A percentile compares a stretch with the other conserved stretches of the same genome.
phyloP scores from a whole-genome alignment of 768 basidiomycete species.

The Termitomyces sp. region DNA sequence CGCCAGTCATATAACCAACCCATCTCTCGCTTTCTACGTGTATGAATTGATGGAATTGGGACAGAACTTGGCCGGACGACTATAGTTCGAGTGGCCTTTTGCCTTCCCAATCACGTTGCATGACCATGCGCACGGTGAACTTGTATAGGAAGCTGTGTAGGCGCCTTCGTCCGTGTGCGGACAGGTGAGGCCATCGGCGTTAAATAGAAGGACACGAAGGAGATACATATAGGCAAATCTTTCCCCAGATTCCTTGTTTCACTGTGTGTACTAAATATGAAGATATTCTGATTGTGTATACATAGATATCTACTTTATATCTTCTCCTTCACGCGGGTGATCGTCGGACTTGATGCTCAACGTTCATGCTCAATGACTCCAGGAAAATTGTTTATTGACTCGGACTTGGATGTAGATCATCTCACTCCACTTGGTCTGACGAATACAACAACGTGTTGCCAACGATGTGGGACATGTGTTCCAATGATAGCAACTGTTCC shows the following conservation, averaged over 20 bases:
- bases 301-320: not conserved
- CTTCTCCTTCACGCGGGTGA: not conserved
- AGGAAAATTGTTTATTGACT: not conserved
- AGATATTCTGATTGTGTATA: no score
- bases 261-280: not conserved
- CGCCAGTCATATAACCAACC: not conserved
- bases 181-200: not conserved
- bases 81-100: no score
- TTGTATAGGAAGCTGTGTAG: not conserved
- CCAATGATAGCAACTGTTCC: not conserved
- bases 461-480: not conserved
- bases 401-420: not conserved
- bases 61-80: not conserved
- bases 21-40: not conserved
- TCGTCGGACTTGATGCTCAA: not conserved
- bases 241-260: not conserved
- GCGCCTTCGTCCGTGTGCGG: not conserved
- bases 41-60: not conserved
- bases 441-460: not conserved
- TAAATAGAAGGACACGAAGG: not conserved
- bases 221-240: no score
- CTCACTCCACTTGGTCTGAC: not conserved
- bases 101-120: not conserved
- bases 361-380: not conserved
- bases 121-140: not conserved